These are phyloP conservation scores for Phytophthora pseudosyringae DNA, from an alignment of 352 stramenopile genomes.

Conservation along the genomic window DNA sequence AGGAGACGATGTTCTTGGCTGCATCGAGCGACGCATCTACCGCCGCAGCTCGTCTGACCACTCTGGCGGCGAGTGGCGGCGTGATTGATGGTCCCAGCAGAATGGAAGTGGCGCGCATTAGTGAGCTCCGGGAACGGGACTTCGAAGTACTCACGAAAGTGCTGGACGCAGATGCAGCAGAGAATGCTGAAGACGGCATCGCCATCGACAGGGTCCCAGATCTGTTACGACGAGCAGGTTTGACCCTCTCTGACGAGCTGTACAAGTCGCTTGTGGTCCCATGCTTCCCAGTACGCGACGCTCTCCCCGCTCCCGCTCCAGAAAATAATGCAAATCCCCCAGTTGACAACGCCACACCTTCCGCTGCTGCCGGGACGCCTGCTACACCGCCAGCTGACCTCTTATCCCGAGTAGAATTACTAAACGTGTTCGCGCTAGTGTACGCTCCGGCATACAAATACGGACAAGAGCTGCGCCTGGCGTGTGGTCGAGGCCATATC, in stretches of 20 bases:
- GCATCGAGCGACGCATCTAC: conserved; percentile 7
- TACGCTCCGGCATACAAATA: conserved; percentile 80
- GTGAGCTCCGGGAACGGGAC: conserved; percentile 64
- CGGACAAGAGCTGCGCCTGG: conserved; percentile 64
- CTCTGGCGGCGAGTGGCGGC: conserved; percentile 47
- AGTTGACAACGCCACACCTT: neutral
- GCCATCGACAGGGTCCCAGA: conserved; percentile 40
- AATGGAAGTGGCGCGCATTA: conserved; percentile 70
- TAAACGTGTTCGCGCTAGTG: conserved; percentile 65
- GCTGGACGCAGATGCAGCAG: conserved; percentile 31
- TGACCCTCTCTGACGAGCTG: conserved; percentile 44
- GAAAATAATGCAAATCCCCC: neutral
- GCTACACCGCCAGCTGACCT: neutral
- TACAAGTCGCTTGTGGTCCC: conserved; percentile 49
- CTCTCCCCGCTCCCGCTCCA: neutral
- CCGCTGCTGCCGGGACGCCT: neutral
- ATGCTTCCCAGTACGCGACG: conserved; percentile 28
- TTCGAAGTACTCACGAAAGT: conserved; percentile 48
- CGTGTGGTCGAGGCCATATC: conserved; percentile 60
- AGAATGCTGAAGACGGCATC: conserved; percentile 23
- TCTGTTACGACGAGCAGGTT: conserved; percentile 41
- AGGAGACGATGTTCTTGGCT: conserved; percentile 43
- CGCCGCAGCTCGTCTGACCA: conserved; percentile 50
- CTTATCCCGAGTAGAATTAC: conserved; percentile 39
- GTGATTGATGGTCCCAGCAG: conserved; percentile 68